Conservation (phyloP, 2,329 filamentous ascomycete species). For the Blastomyces silverae region DNA sequence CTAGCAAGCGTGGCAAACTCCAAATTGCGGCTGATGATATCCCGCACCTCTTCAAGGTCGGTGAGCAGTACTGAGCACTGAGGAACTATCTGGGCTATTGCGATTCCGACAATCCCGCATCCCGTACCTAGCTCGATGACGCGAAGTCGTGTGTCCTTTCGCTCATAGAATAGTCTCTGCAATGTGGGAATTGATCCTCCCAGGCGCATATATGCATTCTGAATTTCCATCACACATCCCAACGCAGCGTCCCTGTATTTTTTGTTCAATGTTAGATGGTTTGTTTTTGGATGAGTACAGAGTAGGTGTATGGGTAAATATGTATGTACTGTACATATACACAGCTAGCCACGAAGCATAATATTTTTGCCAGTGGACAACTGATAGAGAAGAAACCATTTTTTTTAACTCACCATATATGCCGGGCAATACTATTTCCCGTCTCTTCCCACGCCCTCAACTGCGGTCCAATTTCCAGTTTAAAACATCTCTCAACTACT, state of each 20-base stretch:
- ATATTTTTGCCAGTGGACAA: not conserved
- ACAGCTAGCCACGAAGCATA: slow-evolving; percentile 1
- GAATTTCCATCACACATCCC: slow-evolving; percentile 50
- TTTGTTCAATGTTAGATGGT: slow-evolving; percentile 5
- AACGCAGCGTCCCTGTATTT: slow-evolving; percentile 51
- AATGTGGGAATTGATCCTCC: slow-evolving; percentile 26
- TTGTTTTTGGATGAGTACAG: not conserved
- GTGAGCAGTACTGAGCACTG: slow-evolving; percentile 54
- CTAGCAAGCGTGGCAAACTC: slow-evolving; percentile 38
- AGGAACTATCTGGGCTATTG: slow-evolving; percentile 50
- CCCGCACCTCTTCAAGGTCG: slow-evolving; percentile 58
- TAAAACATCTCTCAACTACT: slow-evolving; percentile 52
- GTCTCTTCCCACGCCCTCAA: slow-evolving; percentile 61
- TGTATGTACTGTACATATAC: not conserved
- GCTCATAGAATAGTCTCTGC: slow-evolving; percentile 30
- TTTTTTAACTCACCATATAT: slow-evolving; percentile 54
- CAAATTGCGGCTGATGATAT: slow-evolving; percentile 55
- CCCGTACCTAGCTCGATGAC: slow-evolving; percentile 62
- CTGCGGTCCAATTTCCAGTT: slow-evolving; percentile 24
- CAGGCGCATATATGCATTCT: slow-evolving; percentile 36
- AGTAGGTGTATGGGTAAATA: not conserved
- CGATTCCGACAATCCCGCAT: slow-evolving; percentile 61
- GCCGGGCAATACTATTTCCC: slow-evolving; percentile 64
- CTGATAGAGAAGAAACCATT: not conserved
- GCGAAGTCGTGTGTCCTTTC: slow-evolving; percentile 34